Conservation (phyloP, 148 eudicot species). For the Gaultheria prostrata region DNA sequence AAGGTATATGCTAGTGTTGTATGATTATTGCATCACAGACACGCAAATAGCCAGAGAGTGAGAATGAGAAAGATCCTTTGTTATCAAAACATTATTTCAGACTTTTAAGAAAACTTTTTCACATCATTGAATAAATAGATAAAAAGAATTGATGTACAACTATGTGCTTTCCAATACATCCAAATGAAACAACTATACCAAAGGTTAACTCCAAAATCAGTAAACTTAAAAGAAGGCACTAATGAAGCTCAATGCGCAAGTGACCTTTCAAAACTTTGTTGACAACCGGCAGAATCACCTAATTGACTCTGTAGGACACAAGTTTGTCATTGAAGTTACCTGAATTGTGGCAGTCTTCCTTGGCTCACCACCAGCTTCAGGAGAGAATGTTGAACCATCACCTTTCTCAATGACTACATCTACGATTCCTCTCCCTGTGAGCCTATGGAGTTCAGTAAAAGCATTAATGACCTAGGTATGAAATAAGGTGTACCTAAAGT, state of each 20-base stretch:
- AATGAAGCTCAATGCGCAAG: neutral
- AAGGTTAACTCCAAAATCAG: neutral
- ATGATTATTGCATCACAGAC: neutral
- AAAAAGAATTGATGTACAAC: neutral
- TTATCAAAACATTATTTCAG: neutral
- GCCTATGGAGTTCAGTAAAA: constrained; percentile 34
- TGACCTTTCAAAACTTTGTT: neutral
- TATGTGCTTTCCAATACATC: neutral
- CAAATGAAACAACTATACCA: neutral
- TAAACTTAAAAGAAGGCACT: neutral
- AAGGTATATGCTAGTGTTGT: neutral
- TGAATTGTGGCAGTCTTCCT: constrained; percentile 67
- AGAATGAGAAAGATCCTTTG: neutral
- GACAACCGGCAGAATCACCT: neutral
- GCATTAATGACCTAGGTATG: constrained; percentile 5
- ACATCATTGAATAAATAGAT: neutral
- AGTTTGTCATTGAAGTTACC: constrained; percentile 29
- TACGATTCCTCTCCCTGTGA: constrained; percentile 69
- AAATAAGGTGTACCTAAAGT: neutral
- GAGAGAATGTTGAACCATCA: constrained; percentile 76
- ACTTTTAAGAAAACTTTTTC: neutral
- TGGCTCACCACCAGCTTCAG: constrained; percentile 75
- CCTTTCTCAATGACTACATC: constrained; percentile 75
- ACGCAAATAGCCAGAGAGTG: neutral
- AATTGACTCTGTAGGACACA: neutral